A percentile compares a stretch with the other conserved stretches of the same genome.
Evolutionary conservation across 2,329 filamentous ascomycete species (phyloP).

Genomic region (Alternaria triticina): DNA sequence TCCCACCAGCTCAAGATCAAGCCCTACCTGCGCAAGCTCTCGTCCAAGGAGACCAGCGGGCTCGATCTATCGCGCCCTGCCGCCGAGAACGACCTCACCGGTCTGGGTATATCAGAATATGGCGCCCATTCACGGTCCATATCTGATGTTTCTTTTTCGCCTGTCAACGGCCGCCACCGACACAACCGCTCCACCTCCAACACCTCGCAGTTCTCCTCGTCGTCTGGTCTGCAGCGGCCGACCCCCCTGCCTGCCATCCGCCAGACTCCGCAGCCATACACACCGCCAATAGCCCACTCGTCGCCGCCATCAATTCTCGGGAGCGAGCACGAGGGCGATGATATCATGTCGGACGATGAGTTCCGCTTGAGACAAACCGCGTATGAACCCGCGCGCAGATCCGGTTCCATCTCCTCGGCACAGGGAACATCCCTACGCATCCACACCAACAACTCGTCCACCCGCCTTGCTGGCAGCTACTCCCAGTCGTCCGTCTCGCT

Average conservation of each 20-base stretch:
- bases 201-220: constrained; percentile 60
- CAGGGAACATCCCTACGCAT: constrained; percentile 47
- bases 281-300: constrained; percentile 59
- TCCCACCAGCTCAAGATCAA: constrained; percentile 56
- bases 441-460: constrained; percentile 49
- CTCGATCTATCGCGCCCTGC: constrained; percentile 63
- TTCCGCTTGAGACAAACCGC: constrained; percentile 48
- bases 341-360: constrained; percentile 56
- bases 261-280: constrained; percentile 61
- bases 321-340: constrained; percentile 52
- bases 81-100: constrained; percentile 61
- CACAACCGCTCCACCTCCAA: constrained; percentile 62
- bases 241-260: constrained; percentile 62
- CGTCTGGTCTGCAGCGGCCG: constrained; percentile 56
- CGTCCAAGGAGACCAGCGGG: constrained; percentile 56
- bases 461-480: constrained; percentile 55
- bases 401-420: constrained; percentile 54
- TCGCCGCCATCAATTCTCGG: constrained; percentile 57
- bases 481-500: constrained; percentile 62
- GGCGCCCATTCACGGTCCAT: constrained; percentile 48
- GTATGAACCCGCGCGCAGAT: constrained; percentile 49
- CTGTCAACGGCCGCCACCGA: constrained; percentile 48
- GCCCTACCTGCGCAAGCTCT: constrained; percentile 62
- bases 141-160: constrained; percentile 53
- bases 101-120: constrained; percentile 62